Base-by-base conservation (phyloP, 192 early-diverging fungal species). In the Spinellus fusiger region DNA sequence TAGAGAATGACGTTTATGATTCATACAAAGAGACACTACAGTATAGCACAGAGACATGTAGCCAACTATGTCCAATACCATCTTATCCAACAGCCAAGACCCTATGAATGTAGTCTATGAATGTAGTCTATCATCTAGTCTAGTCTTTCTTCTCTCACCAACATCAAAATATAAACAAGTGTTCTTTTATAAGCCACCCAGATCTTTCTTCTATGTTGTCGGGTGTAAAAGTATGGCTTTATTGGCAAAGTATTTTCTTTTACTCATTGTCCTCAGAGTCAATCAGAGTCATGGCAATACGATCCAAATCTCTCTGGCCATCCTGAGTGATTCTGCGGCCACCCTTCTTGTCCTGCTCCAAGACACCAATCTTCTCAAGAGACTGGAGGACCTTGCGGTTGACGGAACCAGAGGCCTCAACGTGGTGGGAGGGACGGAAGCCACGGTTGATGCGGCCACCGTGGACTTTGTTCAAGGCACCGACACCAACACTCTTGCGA, bases 291-390 rank as follows among this genome's bases (percentile, higher is more conserved):
- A 72, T 73, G 54, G 92, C 90, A 75, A 96, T 96, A 73, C 94
- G 93, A 84, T 99, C 96, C 76, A 99, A 87, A 82, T 98, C 95
- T 80, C 95, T 93, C 80, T 94, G 95, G 61, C 96, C 96, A 68
- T 92, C 90, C 58, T 86, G 84, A 77, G 95, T 89, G 82, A 99
- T 94, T 74, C 80, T 84, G 77, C 96, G 93, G 59, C 96, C 96
- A 84, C 93, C 88, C 79, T 87, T 83, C 69, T 83, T 73, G 78
- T 93, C 92, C 83, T 91, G 83, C 83, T 98, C 91, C 55, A 98
- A 78, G 56, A 99, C 89, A 79, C 90, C 92, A 74, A 99, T 90
- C 91, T 98, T 95, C 87, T 98, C 97, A 63, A 99, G 84, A 59
- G 91, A 88, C 86, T 99, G 97, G 68, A 99, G 79, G 59, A 92